Evolutionary conservation across 2,329 filamentous ascomycete species (phyloP).

Genomic region (Diaporthe batatas): DNA sequence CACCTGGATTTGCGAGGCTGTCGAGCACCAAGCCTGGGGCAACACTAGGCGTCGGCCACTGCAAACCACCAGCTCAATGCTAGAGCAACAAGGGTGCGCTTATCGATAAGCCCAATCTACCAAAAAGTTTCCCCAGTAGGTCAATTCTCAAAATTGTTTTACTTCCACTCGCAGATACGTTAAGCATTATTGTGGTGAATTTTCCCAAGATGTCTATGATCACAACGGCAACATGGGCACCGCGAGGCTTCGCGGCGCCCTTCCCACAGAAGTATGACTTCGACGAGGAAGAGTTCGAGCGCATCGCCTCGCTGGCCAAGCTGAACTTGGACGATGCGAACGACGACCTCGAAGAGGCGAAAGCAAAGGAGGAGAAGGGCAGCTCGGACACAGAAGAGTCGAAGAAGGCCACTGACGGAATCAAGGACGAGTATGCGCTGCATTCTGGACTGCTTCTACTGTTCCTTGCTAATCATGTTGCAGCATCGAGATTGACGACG

Average conservation of each 20-base stretch:
- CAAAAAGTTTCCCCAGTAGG: constrained; percentile 36
- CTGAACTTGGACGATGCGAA: constrained; percentile 92
- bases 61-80: constrained; percentile 14
- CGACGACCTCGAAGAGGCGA: constrained; percentile 83
- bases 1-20: constrained; percentile 2
- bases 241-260: constrained; percentile 80
- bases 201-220: constrained; percentile 76
- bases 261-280: constrained; percentile 82
- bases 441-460: neutral
- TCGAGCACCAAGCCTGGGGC: neutral
- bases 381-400: constrained; percentile 41
- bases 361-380: constrained; percentile 56
- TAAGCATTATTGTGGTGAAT: constrained; percentile 1
- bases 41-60: neutral
- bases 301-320: constrained; percentile 81
- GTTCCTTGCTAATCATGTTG: constrained; percentile 42
- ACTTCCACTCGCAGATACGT: constrained; percentile 15
- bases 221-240: constrained; percentile 81
- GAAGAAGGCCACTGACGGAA: constrained; percentile 45
- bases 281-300: constrained; percentile 79
- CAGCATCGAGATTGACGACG: constrained; percentile 76
- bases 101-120: constrained; percentile 34
- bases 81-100: neutral
- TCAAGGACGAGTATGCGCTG: constrained; percentile 56
- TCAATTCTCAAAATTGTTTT: constrained; percentile 12